Evolutionary conservation across 768 basidiomycete species (phyloP).

Genomic region (Termitomyces sp.): DNA sequence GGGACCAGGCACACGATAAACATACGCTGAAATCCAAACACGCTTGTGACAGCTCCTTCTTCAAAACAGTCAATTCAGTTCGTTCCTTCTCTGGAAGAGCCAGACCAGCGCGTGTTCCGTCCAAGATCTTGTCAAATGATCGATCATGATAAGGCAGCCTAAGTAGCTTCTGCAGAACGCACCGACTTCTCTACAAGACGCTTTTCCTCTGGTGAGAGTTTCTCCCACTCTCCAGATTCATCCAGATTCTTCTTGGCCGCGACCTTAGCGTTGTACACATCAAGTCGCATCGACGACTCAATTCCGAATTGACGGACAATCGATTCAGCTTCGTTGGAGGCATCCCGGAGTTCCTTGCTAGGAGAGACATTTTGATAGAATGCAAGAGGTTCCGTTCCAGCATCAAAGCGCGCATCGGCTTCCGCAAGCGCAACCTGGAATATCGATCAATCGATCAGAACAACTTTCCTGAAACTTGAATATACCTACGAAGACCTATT

Average conservation of each 20-base stretch:
- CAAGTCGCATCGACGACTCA: slow-evolving; percentile 76
- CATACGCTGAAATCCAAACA: slow-evolving; percentile 79
- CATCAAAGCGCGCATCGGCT: slow-evolving; percentile 53
- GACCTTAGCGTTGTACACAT: slow-evolving; percentile 72
- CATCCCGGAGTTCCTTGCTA: slow-evolving; percentile 74
- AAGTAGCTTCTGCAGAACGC: slow-evolving; percentile 4
- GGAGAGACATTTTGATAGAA: slow-evolving; percentile 86
- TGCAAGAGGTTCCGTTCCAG: slow-evolving; percentile 51
- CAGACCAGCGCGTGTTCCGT: slow-evolving; percentile 78
- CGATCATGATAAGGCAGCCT: background rate
- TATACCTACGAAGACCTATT: slow-evolving; percentile 68
- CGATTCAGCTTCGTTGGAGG: slow-evolving; percentile 72
- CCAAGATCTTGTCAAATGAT: slow-evolving; percentile 43
- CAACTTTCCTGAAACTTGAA: background rate
- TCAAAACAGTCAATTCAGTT: slow-evolving; percentile 50
- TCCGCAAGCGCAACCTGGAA: slow-evolving; percentile 54
- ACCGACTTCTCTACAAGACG: slow-evolving; percentile 81
- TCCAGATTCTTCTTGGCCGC: slow-evolving; percentile 68
- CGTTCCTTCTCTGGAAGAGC: slow-evolving; percentile 64
- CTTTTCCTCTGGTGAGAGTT: slow-evolving; percentile 61
- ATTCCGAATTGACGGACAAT: slow-evolving; percentile 67
- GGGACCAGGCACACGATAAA: slow-evolving; percentile 3
- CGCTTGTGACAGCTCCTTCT: slow-evolving; percentile 74
- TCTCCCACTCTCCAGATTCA: slow-evolving; percentile 56
- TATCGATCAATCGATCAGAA: background rate